Conservation (phyloP, 257 asterid species). For the Nyctanthes arbortristis region DNA sequence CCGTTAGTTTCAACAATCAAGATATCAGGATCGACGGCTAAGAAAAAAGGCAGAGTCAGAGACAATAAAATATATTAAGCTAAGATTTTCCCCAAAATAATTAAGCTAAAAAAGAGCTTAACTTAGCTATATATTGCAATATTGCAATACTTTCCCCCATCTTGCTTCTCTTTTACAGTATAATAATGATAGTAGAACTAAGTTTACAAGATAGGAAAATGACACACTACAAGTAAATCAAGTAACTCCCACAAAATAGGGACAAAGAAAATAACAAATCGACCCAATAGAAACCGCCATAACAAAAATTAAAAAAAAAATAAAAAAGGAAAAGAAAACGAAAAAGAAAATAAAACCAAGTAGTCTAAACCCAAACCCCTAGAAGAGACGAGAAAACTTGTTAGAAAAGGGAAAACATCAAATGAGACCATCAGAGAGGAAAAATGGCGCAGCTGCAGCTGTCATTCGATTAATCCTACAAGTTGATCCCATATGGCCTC, state of each 20-base stretch:
- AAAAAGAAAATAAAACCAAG: background rate
- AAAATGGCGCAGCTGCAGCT: background rate
- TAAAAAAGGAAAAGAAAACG: no score
- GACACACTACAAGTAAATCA: background rate
- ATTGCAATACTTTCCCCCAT: constrained; percentile 1
- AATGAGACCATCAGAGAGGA: background rate
- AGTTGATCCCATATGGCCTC: background rate
- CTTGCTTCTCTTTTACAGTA: background rate
- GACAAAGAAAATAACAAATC: background rate
- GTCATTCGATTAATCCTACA: background rate
- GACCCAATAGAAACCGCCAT: background rate
- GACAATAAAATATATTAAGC: no score
- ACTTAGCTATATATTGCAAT: no score
- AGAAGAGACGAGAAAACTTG: background rate
- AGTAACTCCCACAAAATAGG: background rate
- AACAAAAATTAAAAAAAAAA: background rate
- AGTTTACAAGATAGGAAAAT: background rate
- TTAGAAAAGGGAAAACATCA: background rate
- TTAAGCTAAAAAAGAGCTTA: background rate
- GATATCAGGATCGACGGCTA: no score
- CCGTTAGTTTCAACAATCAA: no score
- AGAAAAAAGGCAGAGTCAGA: no score
- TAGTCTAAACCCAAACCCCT: constrained; percentile 1
- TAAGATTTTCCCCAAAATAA: no score
- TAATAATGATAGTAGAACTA: background rate